Evolutionary conservation across 2,329 filamentous ascomycete species (phyloP), one percentile per base, ranked within the genome.

Genomic region (Beauveria scarabaeidicola): DNA sequence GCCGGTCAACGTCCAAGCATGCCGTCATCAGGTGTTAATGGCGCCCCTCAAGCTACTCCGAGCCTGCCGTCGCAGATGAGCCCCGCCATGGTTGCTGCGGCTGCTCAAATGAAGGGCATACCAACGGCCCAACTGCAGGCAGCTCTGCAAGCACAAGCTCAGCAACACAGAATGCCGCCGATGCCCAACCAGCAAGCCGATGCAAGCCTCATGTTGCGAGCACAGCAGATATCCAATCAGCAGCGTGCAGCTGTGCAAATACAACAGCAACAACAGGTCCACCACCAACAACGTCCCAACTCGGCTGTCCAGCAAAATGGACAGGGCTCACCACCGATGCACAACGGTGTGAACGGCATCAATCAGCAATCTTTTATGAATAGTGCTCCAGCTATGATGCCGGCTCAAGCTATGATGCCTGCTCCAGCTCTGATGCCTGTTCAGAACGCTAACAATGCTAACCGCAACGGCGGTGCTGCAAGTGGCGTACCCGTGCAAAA

Each of bases 101-200:
- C 54, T 17, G 79, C 84, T 68, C 80, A 83, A 46, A 81, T 89
- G 76, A 84, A 83, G 61, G 81, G 82, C 50, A 78, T 89, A 25
- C 84, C 86, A 41, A 87, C 89, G 69, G 85, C 87, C 25, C 88
- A 88, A 64, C 81, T 90, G 75, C 86, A 88, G 66, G 78, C 79
- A 17, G 75, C 80, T 38, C 77, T 80, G 71, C 77, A 76, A 63
- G 74, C 73, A 23, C 55, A 59, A 10, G 41, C 64, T 58, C 53
- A 75, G 15, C 78, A 85, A 61, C 77, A 82, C 50, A 79, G 85
- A 53, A 78, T 88, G 73, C 79, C 82, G 3, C 79, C 82, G 2
- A 73, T 80, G 64, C 70, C 75, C 6, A 76, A 74, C 53, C 72
- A 75, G 8, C 74, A 73, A 47, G 69, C 82, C 3, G 81, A 85